phyloP scores from a whole-genome alignment of 495 filamentous ascomycete species.

The Cenococcum geophilum region DNA sequence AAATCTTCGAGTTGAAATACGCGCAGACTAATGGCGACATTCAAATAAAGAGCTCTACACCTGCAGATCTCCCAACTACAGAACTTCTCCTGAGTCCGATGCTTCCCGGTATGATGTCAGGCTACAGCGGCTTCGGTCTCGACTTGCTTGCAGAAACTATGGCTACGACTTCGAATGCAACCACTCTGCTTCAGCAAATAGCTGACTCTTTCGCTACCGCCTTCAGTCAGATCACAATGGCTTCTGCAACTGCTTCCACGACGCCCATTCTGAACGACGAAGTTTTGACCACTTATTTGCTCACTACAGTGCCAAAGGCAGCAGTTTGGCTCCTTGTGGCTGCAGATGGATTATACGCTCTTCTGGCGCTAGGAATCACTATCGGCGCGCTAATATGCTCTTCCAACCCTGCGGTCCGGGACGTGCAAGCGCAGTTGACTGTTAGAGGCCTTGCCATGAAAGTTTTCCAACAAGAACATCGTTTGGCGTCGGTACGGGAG shows the following conservation, averaged over 20 bases:
- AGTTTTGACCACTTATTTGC: neutral
- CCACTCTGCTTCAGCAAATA: neutral
- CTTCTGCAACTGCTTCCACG: neutral
- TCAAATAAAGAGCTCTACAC: neutral
- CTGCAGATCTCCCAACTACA: neutral
- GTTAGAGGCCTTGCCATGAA: neutral
- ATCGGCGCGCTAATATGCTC: neutral
- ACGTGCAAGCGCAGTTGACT: neutral
- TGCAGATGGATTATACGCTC: neutral
- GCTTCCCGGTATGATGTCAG: constrained; percentile 1
- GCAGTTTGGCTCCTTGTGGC: neutral
- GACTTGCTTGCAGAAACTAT: neutral
- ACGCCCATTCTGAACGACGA: neutral
- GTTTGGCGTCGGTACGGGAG: neutral
- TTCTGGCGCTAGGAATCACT: neutral
- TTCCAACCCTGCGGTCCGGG: neutral
- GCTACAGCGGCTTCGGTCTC: constrained; percentile 5
- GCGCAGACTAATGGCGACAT: neutral
- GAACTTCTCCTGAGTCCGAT: constrained; percentile 1
- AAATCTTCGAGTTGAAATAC: neutral
- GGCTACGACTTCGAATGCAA: neutral
- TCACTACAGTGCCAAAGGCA: neutral
- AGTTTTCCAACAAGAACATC: neutral
- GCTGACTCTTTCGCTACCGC: neutral
- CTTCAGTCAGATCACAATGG: constrained; percentile 1